Conservation (phyloP, 768 basidiomycete genomes). For the Leccinum aurantiacum region DNA sequence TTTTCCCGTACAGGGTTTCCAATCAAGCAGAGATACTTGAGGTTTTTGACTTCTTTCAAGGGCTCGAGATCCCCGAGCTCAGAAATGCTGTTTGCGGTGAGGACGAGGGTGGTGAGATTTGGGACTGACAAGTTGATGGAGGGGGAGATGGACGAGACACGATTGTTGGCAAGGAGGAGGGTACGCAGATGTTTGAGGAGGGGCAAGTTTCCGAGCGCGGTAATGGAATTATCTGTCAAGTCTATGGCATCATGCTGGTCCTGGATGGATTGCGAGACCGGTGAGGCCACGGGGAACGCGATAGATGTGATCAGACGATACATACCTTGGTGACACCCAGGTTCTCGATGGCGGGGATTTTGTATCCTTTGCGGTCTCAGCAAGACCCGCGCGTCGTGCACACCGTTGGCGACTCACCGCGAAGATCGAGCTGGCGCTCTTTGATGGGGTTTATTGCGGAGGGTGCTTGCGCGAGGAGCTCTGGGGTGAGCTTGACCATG, state of each 20-base stretch:
- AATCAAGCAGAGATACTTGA: slow-evolving; percentile 74
- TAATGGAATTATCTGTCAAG: slow-evolving; percentile 88
- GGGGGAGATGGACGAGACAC: slow-evolving; percentile 78
- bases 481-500: slow-evolving; percentile 90
- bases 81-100: slow-evolving; percentile 77
- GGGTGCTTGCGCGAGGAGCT: slow-evolving; percentile 80
- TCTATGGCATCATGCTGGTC: slow-evolving; percentile 95
- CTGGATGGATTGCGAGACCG: slow-evolving; percentile 37
- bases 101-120: slow-evolving; percentile 78
- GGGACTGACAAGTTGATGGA: slow-evolving; percentile 82
- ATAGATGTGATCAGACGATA: slow-evolving; percentile 22
- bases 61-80: slow-evolving; percentile 88
- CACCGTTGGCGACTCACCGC: slow-evolving; percentile 54
- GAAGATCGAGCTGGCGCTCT: slow-evolving; percentile 88
- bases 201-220: slow-evolving; percentile 80
- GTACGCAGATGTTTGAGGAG: slow-evolving; percentile 82
- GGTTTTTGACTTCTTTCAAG: slow-evolving; percentile 68
- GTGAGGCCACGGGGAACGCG: slow-evolving; percentile 16
- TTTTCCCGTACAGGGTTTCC: slow-evolving; percentile 87
- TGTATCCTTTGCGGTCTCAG: slow-evolving; percentile 62
- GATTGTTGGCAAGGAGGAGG: slow-evolving; percentile 87
- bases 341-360: slow-evolving; percentile 96
- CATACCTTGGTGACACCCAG: slow-evolving; percentile 86
- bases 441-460: slow-evolving; percentile 81
- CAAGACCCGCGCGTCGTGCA: slow-evolving; percentile 1